These are phyloP conservation scores for Ploettnerulaceae sp. DNA, from an alignment of 2,329 filamentous ascomycete genomes.

Conservation along the genomic window DNA sequence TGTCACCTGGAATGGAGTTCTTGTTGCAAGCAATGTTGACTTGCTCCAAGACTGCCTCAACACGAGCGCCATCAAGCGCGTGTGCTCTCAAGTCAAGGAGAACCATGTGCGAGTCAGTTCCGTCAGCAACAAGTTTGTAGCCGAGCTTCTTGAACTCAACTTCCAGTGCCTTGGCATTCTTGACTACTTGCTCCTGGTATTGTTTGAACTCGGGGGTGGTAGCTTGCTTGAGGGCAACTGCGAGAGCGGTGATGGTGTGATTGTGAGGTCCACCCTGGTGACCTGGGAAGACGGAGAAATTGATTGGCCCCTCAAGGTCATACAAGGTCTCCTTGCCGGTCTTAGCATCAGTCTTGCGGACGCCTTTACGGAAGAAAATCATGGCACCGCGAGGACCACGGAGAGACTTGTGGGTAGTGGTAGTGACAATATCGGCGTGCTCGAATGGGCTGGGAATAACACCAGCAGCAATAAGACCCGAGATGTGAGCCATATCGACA, in stretches of 20 bases:
- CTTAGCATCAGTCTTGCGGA: slow-evolving; percentile 85
- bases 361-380: slow-evolving; percentile 99
- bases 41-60: slow-evolving; percentile 93
- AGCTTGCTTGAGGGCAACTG: slow-evolving; percentile 93
- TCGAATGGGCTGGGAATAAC: slow-evolving; percentile 93
- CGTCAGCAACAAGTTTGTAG: slow-evolving; percentile 91
- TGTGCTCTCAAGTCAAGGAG: slow-evolving; percentile 88
- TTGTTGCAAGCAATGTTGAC: slow-evolving; percentile 99
- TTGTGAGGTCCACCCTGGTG: slow-evolving; percentile 99
- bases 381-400: slow-evolving; percentile 96
- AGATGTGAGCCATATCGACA: slow-evolving; percentile 98
- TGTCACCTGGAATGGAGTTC: slow-evolving; percentile 97
- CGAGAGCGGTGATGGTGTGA: slow-evolving; percentile 96
- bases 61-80: slow-evolving; percentile 84
- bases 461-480: slow-evolving; percentile 85
- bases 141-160: slow-evolving; percentile 77
- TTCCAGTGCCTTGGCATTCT: slow-evolving; percentile 90
- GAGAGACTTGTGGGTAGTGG: slow-evolving; percentile 98
- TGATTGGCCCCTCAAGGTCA: slow-evolving; percentile 93
- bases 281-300: slow-evolving; percentile 98
- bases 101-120: slow-evolving; percentile 97
- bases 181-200: slow-evolving; percentile 88
- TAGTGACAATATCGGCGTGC: slow-evolving; percentile 93
- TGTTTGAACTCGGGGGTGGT: slow-evolving; percentile 83
- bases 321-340: slow-evolving; percentile 85